Percentiles rank a stretch among this genome's conserved stretches.
Conservation (phyloP, 805 yeast species). For the Vanderwaltozyma verrucispora region DNA sequence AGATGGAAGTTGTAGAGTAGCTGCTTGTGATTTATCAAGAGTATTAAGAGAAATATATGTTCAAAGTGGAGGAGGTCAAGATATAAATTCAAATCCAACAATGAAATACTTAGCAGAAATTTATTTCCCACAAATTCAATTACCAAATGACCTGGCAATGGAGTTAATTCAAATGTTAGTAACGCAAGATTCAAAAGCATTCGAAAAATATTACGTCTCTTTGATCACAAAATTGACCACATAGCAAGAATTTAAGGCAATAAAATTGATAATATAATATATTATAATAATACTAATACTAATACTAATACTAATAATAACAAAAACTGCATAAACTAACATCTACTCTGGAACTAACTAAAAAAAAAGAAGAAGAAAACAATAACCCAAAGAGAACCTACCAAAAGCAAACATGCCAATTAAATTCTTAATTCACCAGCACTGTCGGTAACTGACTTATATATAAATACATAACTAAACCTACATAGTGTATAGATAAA, state of each 20-base stretch:
- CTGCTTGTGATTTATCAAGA: conserved; percentile 64
- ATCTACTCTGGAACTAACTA: too few species aligned
- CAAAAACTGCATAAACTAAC: too few species aligned
- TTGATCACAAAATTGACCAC: conserved; percentile 27
- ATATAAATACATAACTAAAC: too few species aligned
- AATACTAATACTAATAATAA: too few species aligned
- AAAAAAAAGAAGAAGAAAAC: too few species aligned
- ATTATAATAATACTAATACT: too few species aligned
- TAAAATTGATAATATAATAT: too few species aligned
- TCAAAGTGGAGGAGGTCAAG: conserved; percentile 16
- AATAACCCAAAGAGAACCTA: too few species aligned
- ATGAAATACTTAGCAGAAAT: conserved; percentile 41
- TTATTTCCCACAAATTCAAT: conserved; percentile 42
- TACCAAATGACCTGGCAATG: conserved; percentile 47
- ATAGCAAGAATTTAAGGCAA: not conserved
- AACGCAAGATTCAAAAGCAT: conserved; percentile 46
- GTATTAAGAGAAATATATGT: conserved; percentile 54
- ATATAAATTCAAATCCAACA: conserved; percentile 18
- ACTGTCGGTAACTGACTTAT: too few species aligned
- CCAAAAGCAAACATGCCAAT: too few species aligned
- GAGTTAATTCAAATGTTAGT: conserved; percentile 55
- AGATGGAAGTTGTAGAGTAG: conserved; percentile 70
- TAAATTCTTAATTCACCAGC: too few species aligned
- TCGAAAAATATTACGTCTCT: conserved; percentile 57
- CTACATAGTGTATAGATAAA: too few species aligned